phyloP scores from a whole-genome alignment of 768 basidiomycete species.

The Boletus sp. region DNA sequence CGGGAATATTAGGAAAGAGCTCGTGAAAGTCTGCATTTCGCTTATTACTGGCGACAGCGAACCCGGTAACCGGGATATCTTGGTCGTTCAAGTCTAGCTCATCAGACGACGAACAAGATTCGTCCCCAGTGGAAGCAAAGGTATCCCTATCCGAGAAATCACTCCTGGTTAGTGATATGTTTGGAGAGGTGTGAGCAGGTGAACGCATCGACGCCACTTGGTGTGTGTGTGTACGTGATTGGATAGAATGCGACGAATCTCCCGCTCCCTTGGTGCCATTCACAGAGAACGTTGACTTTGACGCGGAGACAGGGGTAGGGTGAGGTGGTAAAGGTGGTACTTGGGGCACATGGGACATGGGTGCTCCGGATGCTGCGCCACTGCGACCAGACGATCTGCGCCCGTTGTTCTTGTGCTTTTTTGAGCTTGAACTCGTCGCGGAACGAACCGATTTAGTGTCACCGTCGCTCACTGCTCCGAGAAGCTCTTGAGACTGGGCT shows the following conservation, averaged over 20 bases:
- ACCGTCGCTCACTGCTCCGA: conserved; percentile 14
- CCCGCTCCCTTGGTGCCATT: conserved; percentile 14
- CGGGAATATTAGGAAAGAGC: conserved; percentile 82
- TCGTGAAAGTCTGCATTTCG: conserved; percentile 96
- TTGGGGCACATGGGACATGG: conserved; percentile 59
- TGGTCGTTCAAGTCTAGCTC: conserved; percentile 41
- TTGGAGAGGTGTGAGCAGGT: conserved; percentile 13
- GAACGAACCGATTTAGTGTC: conserved; percentile 29
- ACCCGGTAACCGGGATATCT: conserved; percentile 91
- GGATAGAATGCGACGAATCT: conserved; percentile 1
- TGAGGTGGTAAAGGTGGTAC: conserved; percentile 36
- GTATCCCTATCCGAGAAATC: conserved; percentile 31
- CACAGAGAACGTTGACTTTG: conserved; percentile 18
- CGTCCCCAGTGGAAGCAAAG: conserved; percentile 26
- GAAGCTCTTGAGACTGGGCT: conserved; percentile 18
- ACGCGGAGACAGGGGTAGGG: conserved; percentile 9
- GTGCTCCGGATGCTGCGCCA: conserved; percentile 60
- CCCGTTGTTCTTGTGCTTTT: conserved; percentile 19
- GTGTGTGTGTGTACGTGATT: neutral
- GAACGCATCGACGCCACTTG: conserved; percentile 8
- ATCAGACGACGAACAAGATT: conserved; percentile 32
- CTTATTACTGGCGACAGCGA: conserved; percentile 94
- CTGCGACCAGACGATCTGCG: conserved; percentile 27
- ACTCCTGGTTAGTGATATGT: conserved; percentile 16
- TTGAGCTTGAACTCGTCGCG: conserved; percentile 25